Evolutionary conservation across 164 flowering plant genomes (phyloP), one percentile per base, ranked within the genome.

Genomic region (Brasenia schreberi): DNA sequence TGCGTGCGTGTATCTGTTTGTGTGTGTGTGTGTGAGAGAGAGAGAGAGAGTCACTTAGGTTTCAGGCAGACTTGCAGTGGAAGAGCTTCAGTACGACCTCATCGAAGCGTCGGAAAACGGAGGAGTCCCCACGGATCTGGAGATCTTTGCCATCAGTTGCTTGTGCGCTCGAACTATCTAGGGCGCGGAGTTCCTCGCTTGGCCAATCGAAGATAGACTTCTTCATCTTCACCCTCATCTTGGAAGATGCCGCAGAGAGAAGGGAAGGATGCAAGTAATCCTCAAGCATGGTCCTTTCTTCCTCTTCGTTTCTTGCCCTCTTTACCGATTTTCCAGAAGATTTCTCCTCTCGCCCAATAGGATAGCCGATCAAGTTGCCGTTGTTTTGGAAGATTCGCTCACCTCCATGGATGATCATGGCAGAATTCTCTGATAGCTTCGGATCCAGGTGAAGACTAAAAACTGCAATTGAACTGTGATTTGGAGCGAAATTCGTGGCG

Each of bases 191-290:
- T 18, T 71, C 70, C 42, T 75, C 70, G 6, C 43, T 66, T 0
- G 72, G 72, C 77, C 77, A 74, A 52, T 77, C 71, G 67, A 73
- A 69, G 33, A 66, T 66, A 61, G 52, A 66, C 39, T 19, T 43
- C 39, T 27, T 9, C 61, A 45, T 58, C n/a, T 66, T 19, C 16
- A 52, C 19, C 62, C 58, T 68, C 66, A 76, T 10, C 68, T 70
- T 67, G 3, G 73, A 68, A 42, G 73, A 68, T 63, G 66, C 68
- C 16, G 52, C 65, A n/a, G 77, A 76, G 58, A 78, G 77, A 19
- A 76, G 77, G 52, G 58, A 56, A 27, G 78, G 73, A 71, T 78
- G 73, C 68, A 78, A 60, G 73, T 78, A 78, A 69, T 78, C 78
- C 23, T 78, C 78, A 5, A 78, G 75, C 69, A 43, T 68, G 67